Base-by-base conservation (phyloP, 208 protist genomes). In the Leishmania amazonensis region DNA sequence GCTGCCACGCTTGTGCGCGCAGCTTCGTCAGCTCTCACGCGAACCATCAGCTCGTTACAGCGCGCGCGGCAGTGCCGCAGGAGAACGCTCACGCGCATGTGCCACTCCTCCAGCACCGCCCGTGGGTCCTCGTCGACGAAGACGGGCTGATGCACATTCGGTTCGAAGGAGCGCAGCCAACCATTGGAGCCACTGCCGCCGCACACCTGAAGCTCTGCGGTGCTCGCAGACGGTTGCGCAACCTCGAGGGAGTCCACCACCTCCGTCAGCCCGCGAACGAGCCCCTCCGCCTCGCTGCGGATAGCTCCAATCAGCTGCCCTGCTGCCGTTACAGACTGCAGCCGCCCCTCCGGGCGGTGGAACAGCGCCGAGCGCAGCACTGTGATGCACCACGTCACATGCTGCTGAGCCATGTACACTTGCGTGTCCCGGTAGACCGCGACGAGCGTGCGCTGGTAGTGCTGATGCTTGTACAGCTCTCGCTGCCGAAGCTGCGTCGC, bases 31-130 rank as follows among this genome's bases (percentile, higher is more conserved):
- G 67, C 64, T 45, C 65, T 60, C 51, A 91, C 81, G 2, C 83
- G 79, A 4, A 86, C 78, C 38, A 64, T 75, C 42, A 96, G 76
- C 21, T 84, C 80, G 40, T 88, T 79, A 65, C 88, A 93, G 74
- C 87, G 81, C 0, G 91, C 88, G 21, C 90, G 81, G 42, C 85
- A 89, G 79, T 96, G 91, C 28, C 91, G 90, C 71, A 96, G 81
- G 42, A 97, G 80, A 7, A 97, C 88, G 81, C 91, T 94, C 19
- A 90, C 91, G 79, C 91, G 93, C 85, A 97, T 94, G 19, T 91
- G 91, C 93, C 92, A 96, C 88, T 97, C 93, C 54, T 94, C 88
- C 49, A 93, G 85, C 24, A 97, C 91, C 35, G 91, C 87, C 49
- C 80, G 83, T 0, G 83, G 83, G 78, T 86, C 75, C 31, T 89